Conservation (phyloP, 257 asterid genomes). For the Ajuga chamaepitys region DNA sequence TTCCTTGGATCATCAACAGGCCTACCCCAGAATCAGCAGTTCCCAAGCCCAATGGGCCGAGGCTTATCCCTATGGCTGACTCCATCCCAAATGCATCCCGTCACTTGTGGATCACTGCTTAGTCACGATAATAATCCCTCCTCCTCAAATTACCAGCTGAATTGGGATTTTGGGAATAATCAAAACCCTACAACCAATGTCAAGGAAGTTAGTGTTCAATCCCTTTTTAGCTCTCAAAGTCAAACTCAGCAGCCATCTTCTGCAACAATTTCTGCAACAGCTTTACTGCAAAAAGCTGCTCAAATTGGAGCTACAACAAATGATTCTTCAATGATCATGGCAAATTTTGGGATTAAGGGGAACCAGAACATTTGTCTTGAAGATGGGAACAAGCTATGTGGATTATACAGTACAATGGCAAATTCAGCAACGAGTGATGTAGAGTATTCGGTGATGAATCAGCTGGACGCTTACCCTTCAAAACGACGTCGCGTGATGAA, state of each 20-base stretch:
- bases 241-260: slow-evolving; percentile 25
- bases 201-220: slow-evolving; percentile 42
- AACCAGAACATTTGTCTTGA: slow-evolving; percentile 11
- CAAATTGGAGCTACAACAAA: too few species aligned
- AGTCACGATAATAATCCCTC: slow-evolving; percentile 10
- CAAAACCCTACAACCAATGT: slow-evolving; percentile 15
- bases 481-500: slow-evolving; percentile 39
- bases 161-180: slow-evolving; percentile 62
- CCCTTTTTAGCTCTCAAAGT: slow-evolving; percentile 49
- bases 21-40: too few species aligned
- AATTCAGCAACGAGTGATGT: slow-evolving; percentile 32
- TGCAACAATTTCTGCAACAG: slow-evolving; percentile 71
- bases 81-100: too few species aligned
- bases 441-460: slow-evolving; percentile 33
- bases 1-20: slow-evolving; percentile 49
- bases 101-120: slow-evolving; percentile 12
- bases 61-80: slow-evolving; percentile 49
- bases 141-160: slow-evolving; percentile 22
- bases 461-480: slow-evolving; percentile 47
- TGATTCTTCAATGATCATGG: slow-evolving; percentile 39
- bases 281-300: slow-evolving; percentile 75
- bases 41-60: slow-evolving; percentile 28
- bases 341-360: slow-evolving; percentile 35
- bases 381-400: slow-evolving; percentile 34
- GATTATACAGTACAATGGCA: slow-evolving; percentile 31